Base-by-base conservation (phyloP, 768 basidiomycete genomes). In the Cystofilobasidium ferigula region DNA sequence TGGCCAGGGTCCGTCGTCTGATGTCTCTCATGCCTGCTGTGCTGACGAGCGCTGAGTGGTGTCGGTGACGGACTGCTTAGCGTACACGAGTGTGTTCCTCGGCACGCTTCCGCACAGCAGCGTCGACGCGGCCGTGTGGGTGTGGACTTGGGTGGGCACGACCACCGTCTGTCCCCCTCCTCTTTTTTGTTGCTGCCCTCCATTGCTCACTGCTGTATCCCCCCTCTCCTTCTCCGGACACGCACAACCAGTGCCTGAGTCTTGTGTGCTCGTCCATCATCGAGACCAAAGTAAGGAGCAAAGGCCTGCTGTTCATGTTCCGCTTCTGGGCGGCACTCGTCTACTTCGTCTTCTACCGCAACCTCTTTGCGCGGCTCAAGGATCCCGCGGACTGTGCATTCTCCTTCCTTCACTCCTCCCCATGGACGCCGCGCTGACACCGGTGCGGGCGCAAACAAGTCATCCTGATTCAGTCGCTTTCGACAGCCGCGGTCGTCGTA, bases 221-320 rank as follows among this genome's bases (percentile, higher is more conserved):
- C n/a, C n/a, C n/a, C n/a, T n/a, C n/a, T n/a, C 48, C 14, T 38
- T 7, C 20, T 12, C n/a, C 36, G 8, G 20, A 36, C 28, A 57
- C 28, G 59, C 35, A 73, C 20, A 71, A 71, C 18, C 73, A 71
- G 48, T 69, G 73, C 4, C 73, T 79, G 26, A 72, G 74, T 20
- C 69, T 69, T 4, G 64, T 77, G 18, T 76, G 74, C 9, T 70
- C 72, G 32, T 77, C 74, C 72, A 77, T 79, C 60, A 69, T 79
- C 14, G 71, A 75, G 43, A 68, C 70, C 34, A 78, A 78, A 67
- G 77, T 79, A 18, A 71, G 78, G 2, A 74, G 73, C 42, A 67
- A 74, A 53, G 78, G 78, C 0, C 69, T 79, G n/a, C 69, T 78
- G 9, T 78, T 78, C 69, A 64, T 78, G 14, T 79, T 79, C 70